phyloP scores from a whole-genome alignment of 345 rosid genomes.

The Acer saccharum region DNA sequence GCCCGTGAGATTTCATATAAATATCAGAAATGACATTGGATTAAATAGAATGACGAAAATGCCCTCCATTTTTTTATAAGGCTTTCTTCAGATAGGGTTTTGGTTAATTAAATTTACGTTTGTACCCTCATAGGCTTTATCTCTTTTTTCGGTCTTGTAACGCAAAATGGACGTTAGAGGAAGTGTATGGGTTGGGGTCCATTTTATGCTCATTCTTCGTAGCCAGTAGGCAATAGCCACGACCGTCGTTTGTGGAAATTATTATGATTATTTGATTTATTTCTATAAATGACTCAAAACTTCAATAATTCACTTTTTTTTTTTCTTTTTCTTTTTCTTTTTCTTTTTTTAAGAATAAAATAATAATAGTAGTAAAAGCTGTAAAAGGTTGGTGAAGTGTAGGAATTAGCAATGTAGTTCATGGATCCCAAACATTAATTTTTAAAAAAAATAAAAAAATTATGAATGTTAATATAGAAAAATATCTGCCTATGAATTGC shows the following conservation, averaged over 20 bases:
- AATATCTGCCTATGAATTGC: too few relatives aligned
- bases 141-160: not conserved
- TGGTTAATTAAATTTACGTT: not conserved
- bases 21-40: constrained; percentile 16
- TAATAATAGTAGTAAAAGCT: not conserved
- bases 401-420: not conserved
- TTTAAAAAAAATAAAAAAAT: not conserved
- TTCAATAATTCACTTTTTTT: not conserved
- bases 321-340: too few relatives aligned
- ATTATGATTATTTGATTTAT: not conserved
- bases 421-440: not conserved
- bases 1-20: constrained; percentile 1
- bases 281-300: not conserved
- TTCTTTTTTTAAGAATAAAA: too few relatives aligned
- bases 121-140: not conserved
- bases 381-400: constrained; percentile 4
- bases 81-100: constrained; percentile 6
- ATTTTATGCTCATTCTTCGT: not conserved
- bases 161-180: not conserved
- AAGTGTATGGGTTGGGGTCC: constrained; percentile 11
- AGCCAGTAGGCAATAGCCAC: too few relatives aligned
- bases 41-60: constrained; percentile 11
- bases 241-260: not conserved
- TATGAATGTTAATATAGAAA: not conserved
- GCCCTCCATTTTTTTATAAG: not conserved